A percentile compares a stretch with the other conserved stretches of the same genome.
Evolutionary conservation across 768 basidiomycete species (phyloP).

Genomic region (Tricholoma hemisulphureum): DNA sequence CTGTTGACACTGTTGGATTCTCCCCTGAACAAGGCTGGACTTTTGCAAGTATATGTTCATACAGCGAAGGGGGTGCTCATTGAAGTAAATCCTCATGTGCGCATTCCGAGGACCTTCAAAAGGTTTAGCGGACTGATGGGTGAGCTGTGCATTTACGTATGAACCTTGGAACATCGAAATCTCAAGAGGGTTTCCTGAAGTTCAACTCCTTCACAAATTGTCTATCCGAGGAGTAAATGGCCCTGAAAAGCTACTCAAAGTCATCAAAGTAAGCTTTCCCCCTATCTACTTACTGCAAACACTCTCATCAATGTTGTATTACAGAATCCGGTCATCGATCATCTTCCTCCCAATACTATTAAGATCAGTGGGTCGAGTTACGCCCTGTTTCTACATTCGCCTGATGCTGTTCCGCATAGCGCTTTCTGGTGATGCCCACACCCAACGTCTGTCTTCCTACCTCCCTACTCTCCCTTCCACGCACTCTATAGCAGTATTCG

Average conservation of each 20-base stretch:
- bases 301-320: conserved; percentile 2
- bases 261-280: conserved; percentile 72
- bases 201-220: conserved; percentile 94
- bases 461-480: conserved; percentile 82
- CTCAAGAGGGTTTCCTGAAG: conserved; percentile 40
- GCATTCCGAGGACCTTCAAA: conserved; percentile 98
- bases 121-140: conserved; percentile 99
- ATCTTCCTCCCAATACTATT: conserved; percentile 91
- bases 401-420: conserved; percentile 48
- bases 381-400: background rate
- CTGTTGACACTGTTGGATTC: conserved; percentile 95
- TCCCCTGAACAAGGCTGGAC: conserved; percentile 96
- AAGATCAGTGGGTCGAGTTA: conserved; percentile 76
- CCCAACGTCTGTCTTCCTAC: conserved; percentile 77
- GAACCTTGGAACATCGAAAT: conserved; percentile 1
- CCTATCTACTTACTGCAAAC: background rate
- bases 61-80: conserved; percentile 95
- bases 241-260: conserved; percentile 93
- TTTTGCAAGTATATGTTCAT: conserved; percentile 97
- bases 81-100: conserved; percentile 96
- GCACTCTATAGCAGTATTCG: conserved; percentile 90
- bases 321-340: conserved; percentile 91
- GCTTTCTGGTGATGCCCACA: conserved; percentile 87
- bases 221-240: conserved; percentile 96
- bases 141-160: conserved; percentile 33